Base-by-base conservation (phyloP, 345 rosid species). In the Angophora floribunda region DNA sequence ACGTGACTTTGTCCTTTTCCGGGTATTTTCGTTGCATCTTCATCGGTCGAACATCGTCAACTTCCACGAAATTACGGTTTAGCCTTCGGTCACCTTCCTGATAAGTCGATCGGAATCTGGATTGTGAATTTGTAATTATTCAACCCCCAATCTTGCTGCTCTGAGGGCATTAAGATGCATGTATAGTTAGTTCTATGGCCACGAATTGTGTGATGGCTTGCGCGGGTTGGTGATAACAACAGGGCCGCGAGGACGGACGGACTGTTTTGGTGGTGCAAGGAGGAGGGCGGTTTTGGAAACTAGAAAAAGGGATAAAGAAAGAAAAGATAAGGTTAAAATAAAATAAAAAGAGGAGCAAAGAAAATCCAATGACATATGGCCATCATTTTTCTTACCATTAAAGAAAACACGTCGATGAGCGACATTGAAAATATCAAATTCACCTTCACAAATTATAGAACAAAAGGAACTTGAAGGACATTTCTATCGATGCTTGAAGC, bases 141-240 rank as follows among this genome's bases (percentile, higher is more conserved):
- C 41, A 36, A 2, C 41, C 41, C 41, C 41, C 41, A 36, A 36
- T 36, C 41, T 36, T 36, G 41, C 41, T 36, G 41, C 41, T 36
- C 41, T 36, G 41, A 36, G 41, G 41, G 41, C 41, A 36, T 36
- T 36, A 36, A 36, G 41, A 36, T 36, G 41, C 41, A 36, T 36
- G 41, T 36, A 36, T 36, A 36, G 41, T 36, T 36, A 36, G 41
- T 36, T 36, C 41, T 36, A 36, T 36, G 41, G 41, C 41, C 41
- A 36, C 41, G 57, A 53, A 53, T 53, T 53, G 57, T 19, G 57
- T 53, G 57, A 19, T 53, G 57, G 57, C 57, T 53, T 9, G 61
- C 59, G 0, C 61, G 61, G 10, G 61, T 55, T 21, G 61, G 11
- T 0, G 0, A 55, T 55, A 26, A 55, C 61, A 8, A 55, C 0